A percentile compares a stretch with the other conserved stretches of the same genome.
Conservation (phyloP, 2,329 filamentous ascomycete genomes). For the Ambrosiella xylebori region DNA sequence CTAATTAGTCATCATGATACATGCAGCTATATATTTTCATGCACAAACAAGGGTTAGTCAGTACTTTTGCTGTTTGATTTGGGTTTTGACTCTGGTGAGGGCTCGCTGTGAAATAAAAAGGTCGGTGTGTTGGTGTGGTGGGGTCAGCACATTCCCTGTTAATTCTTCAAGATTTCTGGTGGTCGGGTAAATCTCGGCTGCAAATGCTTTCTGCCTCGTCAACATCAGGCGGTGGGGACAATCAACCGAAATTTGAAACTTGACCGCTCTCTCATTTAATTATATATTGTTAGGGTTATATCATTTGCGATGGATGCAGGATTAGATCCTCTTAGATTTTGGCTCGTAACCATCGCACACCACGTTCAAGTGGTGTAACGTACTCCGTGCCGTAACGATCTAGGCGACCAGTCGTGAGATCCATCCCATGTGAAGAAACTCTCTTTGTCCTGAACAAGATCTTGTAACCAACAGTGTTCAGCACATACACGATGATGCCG, state of each 20-base stretch:
- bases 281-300: background rate
- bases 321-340: background rate
- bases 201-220: background rate
- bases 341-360: background rate
- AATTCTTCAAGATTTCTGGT: background rate
- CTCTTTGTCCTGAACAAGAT: background rate
- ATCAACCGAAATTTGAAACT: too few relatives aligned
- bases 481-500: conserved; percentile 2
- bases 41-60: too few relatives aligned
- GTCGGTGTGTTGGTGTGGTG: background rate
- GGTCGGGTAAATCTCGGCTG: background rate
- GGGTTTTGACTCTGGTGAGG: background rate
- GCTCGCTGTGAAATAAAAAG: background rate
- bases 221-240: background rate
- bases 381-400: conserved; percentile 2
- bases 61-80: too few relatives aligned
- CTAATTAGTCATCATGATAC: too few relatives aligned
- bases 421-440: conserved; percentile 1
- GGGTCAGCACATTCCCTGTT: background rate
- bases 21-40: too few relatives aligned
- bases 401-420: background rate
- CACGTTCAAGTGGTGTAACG: background rate
- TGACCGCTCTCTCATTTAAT: background rate
- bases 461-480: conserved; percentile 3
- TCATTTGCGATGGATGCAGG: background rate